phyloP scores from a whole-genome alignment of 1,139 yeast species.

The Pneumocystis canis region DNA sequence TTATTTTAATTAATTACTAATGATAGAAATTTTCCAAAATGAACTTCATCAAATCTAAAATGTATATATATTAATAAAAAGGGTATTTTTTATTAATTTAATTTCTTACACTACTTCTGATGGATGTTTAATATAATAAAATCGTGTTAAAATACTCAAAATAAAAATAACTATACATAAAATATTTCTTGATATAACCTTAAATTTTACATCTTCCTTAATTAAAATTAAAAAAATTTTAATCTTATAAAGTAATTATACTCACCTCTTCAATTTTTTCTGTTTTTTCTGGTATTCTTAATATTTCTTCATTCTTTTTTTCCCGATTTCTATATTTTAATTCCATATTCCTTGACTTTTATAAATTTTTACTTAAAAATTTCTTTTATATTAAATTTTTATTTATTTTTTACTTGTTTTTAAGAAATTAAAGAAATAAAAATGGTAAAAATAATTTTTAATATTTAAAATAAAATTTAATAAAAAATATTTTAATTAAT shows the following conservation, averaged over 20 bases:
- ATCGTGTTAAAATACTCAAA: slow-evolving; percentile 57
- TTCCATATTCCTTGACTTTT: neutral
- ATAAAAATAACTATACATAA: slow-evolving; percentile 41
- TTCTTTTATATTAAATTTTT: no score
- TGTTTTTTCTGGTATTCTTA: neutral
- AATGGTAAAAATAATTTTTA: neutral
- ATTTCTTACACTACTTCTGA: slow-evolving; percentile 49
- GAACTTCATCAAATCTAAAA: slow-evolving; percentile 73
- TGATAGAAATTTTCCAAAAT: slow-evolving; percentile 81
- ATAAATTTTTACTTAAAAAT: neutral
- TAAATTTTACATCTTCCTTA: neutral
- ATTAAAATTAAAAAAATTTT: neutral
- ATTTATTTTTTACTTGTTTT: neutral
- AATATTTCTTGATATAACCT: slow-evolving; percentile 9
- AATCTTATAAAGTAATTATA: neutral
- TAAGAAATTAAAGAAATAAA: neutral
- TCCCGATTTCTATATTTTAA: neutral
- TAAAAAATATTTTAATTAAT: neutral
- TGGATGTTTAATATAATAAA: slow-evolving; percentile 57
- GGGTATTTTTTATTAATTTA: neutral
- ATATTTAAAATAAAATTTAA: no score
- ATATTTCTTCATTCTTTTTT: neutral
- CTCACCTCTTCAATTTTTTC: neutral
- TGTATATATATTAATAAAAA: neutral
- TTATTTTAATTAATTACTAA: slow-evolving; percentile 33